Percentiles rank a stretch among this genome's conserved stretches.
These are phyloP conservation scores for Colletotrichum tofieldiae DNA, from an alignment of 2,329 filamentous ascomycete species.

Conservation along the genomic window DNA sequence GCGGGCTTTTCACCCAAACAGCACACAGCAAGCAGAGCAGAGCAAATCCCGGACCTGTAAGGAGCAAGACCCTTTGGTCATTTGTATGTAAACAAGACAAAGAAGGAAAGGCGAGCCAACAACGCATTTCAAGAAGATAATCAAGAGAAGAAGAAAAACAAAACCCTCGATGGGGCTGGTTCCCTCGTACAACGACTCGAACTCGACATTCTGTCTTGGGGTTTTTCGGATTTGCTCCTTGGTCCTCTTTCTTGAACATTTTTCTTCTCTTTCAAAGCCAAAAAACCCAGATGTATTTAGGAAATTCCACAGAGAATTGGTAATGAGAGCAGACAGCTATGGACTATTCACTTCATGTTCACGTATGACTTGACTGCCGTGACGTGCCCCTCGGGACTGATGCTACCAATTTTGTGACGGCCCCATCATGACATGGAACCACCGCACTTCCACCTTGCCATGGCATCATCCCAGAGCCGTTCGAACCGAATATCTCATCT, in stretches of 20 bases:
- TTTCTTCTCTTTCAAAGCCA: slow-evolving; percentile 3
- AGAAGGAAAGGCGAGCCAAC: slow-evolving; percentile 26
- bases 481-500: neutral
- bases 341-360: slow-evolving; percentile 2
- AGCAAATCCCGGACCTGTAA: neutral
- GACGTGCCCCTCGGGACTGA: no score
- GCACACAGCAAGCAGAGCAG: slow-evolving; percentile 3
- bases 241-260: slow-evolving; percentile 9
- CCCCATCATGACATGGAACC: neutral
- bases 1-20: slow-evolving; percentile 28
- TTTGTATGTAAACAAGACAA: slow-evolving; percentile 34
- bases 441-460: neutral
- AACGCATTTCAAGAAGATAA: slow-evolving; percentile 29
- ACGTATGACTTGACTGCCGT: neutral
- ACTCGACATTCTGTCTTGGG: slow-evolving; percentile 22
- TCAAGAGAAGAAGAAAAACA: slow-evolving; percentile 17
- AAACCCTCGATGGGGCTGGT: slow-evolving; percentile 40
- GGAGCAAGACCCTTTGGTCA: neutral
- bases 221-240: neutral
- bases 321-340: slow-evolving; percentile 41
- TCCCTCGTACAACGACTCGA: slow-evolving; percentile 34
- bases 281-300: slow-evolving; percentile 27
- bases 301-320: neutral
- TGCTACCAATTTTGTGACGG: neutral
- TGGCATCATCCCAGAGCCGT: neutral